These are phyloP conservation scores for Candida tibetensis DNA, from an alignment of 805 yeast species.

Conservation along the genomic window DNA sequence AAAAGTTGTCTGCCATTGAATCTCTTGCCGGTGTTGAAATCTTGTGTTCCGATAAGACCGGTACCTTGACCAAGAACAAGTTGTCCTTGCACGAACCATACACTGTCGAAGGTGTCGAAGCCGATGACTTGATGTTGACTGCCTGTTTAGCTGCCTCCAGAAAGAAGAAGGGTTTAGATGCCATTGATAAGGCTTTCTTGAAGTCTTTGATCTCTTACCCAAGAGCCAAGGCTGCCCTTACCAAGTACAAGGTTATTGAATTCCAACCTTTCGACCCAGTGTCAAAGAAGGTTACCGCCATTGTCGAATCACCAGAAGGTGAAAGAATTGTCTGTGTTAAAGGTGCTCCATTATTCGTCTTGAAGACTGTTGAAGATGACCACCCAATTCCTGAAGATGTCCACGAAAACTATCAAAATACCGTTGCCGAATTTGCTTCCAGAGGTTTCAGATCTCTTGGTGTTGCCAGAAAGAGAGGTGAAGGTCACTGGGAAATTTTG, in stretches of 20 bases:
- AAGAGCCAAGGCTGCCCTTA: constrained; percentile 86
- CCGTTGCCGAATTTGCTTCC: constrained; percentile 95
- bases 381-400: constrained; percentile 94
- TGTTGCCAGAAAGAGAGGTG: constrained; percentile 98
- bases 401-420: constrained; percentile 92
- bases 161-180: constrained; percentile 97
- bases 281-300: constrained; percentile 92
- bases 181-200: constrained; percentile 95
- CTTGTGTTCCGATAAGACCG: constrained; percentile 97
- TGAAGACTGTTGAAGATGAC: constrained; percentile 95
- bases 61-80: constrained; percentile 97
- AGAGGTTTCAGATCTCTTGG: constrained; percentile 98
- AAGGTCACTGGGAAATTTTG: constrained; percentile 95
- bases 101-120: constrained; percentile 95
- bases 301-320: constrained; percentile 94
- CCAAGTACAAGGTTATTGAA: constrained; percentile 91
- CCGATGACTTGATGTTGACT: constrained; percentile 94
- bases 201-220: constrained; percentile 86
- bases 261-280: constrained; percentile 98
- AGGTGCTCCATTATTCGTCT: constrained; percentile 97
- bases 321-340: constrained; percentile 93
- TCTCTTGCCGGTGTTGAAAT: constrained; percentile 97
- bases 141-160: constrained; percentile 97
- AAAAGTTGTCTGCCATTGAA: constrained; percentile 94
- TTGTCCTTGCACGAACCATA: constrained; percentile 94